phyloP scores from a whole-genome alignment of 2,329 filamentous ascomycete species.

The Plectosphaerella cucumerina region DNA sequence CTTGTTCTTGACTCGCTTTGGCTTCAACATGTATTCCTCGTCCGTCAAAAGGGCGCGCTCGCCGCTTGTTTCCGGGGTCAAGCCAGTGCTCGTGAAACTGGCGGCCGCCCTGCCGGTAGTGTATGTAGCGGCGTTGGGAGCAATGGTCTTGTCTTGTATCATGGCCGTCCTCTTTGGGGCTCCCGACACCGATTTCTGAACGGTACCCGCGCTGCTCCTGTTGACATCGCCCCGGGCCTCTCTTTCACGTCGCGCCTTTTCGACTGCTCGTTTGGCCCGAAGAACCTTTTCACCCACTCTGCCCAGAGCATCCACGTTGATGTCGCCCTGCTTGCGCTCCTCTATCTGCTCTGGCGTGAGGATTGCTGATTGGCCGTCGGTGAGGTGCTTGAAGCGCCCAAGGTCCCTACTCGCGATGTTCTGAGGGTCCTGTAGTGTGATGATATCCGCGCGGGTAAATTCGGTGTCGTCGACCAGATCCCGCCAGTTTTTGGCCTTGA shows the following conservation, averaged over 20 bases:
- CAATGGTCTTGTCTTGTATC: conserved; percentile 54
- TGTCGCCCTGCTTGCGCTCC: conserved; percentile 60
- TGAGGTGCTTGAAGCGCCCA: conserved; percentile 82
- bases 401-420: conserved; percentile 80
- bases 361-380: conserved; percentile 70
- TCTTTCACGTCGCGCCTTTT: conserved; percentile 76
- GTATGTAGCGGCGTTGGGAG: conserved; percentile 83
- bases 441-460: conserved; percentile 87
- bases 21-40: conserved; percentile 95
- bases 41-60: conserved; percentile 84
- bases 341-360: conserved; percentile 67
- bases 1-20: conserved; percentile 80
- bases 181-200: conserved; percentile 29
- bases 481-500: conserved; percentile 94
- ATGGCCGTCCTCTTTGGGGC: conserved; percentile 32
- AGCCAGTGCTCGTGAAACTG: conserved; percentile 89
- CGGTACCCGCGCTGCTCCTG: conserved; percentile 34
- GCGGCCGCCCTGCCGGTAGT: conserved; percentile 90
- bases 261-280: conserved; percentile 90
- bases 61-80: conserved; percentile 86
- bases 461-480: conserved; percentile 85
- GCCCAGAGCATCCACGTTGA: conserved; percentile 79
- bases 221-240: conserved; percentile 56
- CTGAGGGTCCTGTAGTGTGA: conserved; percentile 93
- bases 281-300: conserved; percentile 77